Evolutionary conservation across 805 yeast species (phyloP).

Genomic region (Schwanniomyces yamadae): DNA sequence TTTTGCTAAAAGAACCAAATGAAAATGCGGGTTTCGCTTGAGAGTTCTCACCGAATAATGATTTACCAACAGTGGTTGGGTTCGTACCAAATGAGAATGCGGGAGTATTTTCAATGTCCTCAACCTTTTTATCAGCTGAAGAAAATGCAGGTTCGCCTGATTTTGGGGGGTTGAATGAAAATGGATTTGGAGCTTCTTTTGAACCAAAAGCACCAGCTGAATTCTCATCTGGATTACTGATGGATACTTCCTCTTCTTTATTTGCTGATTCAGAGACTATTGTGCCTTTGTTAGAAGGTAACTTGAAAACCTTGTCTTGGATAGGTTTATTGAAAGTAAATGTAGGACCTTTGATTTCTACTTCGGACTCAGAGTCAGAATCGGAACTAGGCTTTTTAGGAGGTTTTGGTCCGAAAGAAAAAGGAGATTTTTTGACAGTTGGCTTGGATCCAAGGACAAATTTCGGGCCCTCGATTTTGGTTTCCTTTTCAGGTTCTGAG

Average conservation of each 20-base stretch:
- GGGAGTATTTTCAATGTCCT: constrained; percentile 11
- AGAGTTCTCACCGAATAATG: constrained; percentile 23
- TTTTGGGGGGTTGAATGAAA: constrained; percentile 24
- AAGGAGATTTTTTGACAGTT: constrained; percentile 34
- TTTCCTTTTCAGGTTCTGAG: constrained; percentile 25
- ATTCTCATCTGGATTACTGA: background rate
- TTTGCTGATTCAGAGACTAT: background rate
- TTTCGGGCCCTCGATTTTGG: constrained; percentile 36
- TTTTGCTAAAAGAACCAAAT: constrained; percentile 15
- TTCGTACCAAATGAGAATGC: constrained; percentile 19
- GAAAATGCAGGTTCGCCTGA: too few relatives aligned
- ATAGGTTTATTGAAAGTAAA: constrained; percentile 48
- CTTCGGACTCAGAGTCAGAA: constrained; percentile 57
- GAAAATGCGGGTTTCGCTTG: constrained; percentile 17
- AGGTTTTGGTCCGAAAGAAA: constrained; percentile 35
- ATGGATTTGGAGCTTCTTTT: constrained; percentile 17
- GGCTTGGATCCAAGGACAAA: constrained; percentile 30
- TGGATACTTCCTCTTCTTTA: background rate
- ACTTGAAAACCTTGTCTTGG: constrained; percentile 33
- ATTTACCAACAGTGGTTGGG: constrained; percentile 18
- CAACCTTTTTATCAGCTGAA: constrained; percentile 5
- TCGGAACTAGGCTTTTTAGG: constrained; percentile 34
- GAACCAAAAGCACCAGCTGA: too few relatives aligned
- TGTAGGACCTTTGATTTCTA: constrained; percentile 71
- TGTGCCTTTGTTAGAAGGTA: background rate